Conservation (phyloP, 305 asterid genomes). For the Nicotiana rustica region DNA sequence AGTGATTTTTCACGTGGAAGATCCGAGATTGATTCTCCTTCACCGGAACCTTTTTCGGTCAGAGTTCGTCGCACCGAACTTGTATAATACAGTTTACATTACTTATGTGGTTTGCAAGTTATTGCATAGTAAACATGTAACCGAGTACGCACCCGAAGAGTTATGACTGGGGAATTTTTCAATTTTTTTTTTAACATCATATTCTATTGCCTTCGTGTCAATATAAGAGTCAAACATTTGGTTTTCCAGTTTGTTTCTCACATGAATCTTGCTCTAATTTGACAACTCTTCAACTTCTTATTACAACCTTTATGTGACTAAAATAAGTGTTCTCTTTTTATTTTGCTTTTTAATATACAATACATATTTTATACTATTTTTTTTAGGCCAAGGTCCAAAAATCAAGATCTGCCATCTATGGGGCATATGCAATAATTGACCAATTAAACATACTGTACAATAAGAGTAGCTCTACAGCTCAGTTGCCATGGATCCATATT, state of each 20-base stretch:
- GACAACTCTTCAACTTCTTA: slow-evolving; percentile 15
- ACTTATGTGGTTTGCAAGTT: fast-evolving
- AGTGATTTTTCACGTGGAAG: too few relatives aligned
- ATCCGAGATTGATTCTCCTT: too few relatives aligned
- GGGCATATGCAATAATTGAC: slow-evolving; percentile 21
- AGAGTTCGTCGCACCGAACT: too few relatives aligned
- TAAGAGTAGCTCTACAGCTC: neutral
- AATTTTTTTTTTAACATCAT: neutral
- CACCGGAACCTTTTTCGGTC: too few relatives aligned
- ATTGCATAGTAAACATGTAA: too few relatives aligned
- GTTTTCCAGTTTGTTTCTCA: slow-evolving; percentile 10
- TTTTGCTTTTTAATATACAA: neutral
- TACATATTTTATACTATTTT: neutral
- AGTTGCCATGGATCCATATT: neutral
- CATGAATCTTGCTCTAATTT: slow-evolving; percentile 16
- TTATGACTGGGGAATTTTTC: too few relatives aligned
- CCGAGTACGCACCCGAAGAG: too few relatives aligned
- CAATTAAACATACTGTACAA: neutral
- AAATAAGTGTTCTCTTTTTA: neutral
- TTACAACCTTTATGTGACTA: slow-evolving; percentile 15
- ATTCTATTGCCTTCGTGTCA: slow-evolving; percentile 3
- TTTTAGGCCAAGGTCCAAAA: slow-evolving; percentile 7
- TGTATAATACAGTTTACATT: fast-evolving
- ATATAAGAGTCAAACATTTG: neutral
- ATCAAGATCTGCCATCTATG: slow-evolving; percentile 28